phyloP scores from a whole-genome alignment of 805 yeast species.

The Metschnikowia dekortorum region DNA sequence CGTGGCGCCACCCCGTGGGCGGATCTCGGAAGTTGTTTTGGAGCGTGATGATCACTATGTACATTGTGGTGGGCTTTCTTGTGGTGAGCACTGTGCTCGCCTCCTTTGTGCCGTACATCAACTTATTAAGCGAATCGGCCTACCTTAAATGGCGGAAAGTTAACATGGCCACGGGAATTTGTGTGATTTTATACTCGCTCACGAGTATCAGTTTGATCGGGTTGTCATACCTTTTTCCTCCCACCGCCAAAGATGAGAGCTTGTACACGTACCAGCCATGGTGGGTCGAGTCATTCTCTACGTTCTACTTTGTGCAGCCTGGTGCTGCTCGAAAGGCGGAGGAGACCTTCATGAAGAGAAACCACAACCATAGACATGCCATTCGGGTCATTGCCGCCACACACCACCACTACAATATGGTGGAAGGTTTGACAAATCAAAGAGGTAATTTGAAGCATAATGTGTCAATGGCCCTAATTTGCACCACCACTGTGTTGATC shows the following conservation, averaged over 20 bases:
- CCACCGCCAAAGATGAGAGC: conserved; percentile 47
- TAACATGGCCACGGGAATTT: conserved; percentile 28
- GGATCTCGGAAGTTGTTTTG: conserved; percentile 20
- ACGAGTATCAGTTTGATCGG: conserved; percentile 47
- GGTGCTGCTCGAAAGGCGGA: conserved; percentile 49
- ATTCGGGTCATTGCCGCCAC: conserved; percentile 60
- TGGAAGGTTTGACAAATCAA: conserved; percentile 36
- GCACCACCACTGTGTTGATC: conserved; percentile 44
- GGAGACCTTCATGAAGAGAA: conserved; percentile 42
- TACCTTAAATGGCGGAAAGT: conserved; percentile 21
- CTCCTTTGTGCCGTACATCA: conserved; percentile 17
- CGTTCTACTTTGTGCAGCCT: conserved; percentile 55
- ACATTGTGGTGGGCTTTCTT: conserved; percentile 14
- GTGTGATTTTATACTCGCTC: conserved; percentile 44
- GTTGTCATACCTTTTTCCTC: conserved; percentile 51
- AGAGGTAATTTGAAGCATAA: conserved; percentile 48
- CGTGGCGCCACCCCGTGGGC: conserved; percentile 26
- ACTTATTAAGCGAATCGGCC: conserved; percentile 13
- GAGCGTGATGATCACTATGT: conserved; percentile 17
- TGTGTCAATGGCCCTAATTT: conserved; percentile 44
- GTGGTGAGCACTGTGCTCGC: conserved; percentile 16
- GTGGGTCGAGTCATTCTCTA: conserved; percentile 67
- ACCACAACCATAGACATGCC: conserved; percentile 46
- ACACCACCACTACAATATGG: conserved; percentile 35
- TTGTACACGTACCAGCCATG: conserved; percentile 67